A percentile compares a stretch with the other conserved stretches of the same genome.
Evolutionary conservation across 257 asterid species (phyloP).

Genomic region (Salvia hispanica): DNA sequence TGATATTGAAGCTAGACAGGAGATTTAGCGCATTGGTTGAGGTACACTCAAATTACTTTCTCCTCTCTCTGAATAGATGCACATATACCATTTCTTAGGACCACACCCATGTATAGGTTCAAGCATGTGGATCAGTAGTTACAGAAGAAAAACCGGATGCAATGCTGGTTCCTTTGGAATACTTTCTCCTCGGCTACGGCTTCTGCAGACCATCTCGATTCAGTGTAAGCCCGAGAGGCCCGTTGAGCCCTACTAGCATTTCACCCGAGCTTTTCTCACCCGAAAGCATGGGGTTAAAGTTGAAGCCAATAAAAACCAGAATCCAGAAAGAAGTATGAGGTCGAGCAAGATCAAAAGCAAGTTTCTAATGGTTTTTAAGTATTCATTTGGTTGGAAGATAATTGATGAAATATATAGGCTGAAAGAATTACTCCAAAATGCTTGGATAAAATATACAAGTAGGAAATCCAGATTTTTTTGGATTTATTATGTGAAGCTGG

Average conservation of each 20-base stretch:
- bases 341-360: constrained; percentile 29
- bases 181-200: constrained; percentile 57
- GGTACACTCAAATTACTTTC: constrained; percentile 39
- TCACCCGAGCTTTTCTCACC: constrained; percentile 69
- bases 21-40: constrained; percentile 70
- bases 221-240: constrained; percentile 59
- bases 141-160: constrained; percentile 80
- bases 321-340: constrained; percentile 42
- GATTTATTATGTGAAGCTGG: background rate
- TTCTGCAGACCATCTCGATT: constrained; percentile 46
- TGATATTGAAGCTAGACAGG: constrained; percentile 60
- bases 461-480: background rate
- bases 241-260: constrained; percentile 56
- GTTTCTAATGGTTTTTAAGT: constrained; percentile 28
- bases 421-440: constrained; percentile 6
- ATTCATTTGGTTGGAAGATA: constrained; percentile 12
- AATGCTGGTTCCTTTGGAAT: constrained; percentile 69
- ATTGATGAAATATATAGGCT: background rate
- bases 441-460: constrained; percentile 19
- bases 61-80: background rate
- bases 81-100: background rate
- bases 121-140: constrained; percentile 73
- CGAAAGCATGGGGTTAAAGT: constrained; percentile 65
- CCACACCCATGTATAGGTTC: constrained; percentile 45
- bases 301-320: constrained; percentile 61